Evolutionary conservation across 2,329 filamentous ascomycete species (phyloP).

Genomic region (Cercospora beticola): DNA sequence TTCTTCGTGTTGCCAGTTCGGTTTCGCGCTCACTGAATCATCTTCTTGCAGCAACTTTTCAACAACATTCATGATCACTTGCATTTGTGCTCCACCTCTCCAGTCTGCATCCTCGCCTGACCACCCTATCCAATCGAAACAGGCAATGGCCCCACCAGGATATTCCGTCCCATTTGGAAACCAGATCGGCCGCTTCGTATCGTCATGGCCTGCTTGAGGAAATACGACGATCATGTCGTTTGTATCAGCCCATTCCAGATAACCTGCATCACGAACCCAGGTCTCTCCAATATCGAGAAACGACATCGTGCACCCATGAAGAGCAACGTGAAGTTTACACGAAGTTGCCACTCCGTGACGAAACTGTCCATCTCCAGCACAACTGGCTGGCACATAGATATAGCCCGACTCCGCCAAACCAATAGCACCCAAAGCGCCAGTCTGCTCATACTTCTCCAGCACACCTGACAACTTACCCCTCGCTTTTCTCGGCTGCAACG

Average conservation of each 20-base stretch:
- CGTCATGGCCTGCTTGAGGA: conserved; percentile 16
- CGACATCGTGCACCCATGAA: conserved; percentile 19
- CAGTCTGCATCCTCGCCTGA: conserved; percentile 12
- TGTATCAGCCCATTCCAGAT: conserved; percentile 15
- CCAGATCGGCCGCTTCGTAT: conserved; percentile 8
- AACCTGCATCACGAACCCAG: conserved; percentile 11
- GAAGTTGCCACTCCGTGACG: not conserved
- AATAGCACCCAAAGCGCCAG: not conserved
- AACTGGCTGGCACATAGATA: conserved; percentile 8
- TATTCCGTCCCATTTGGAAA: conserved; percentile 1
- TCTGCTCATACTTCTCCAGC: conserved; percentile 4
- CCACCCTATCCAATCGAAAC: conserved; percentile 18
- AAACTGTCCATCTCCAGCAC: not conserved
- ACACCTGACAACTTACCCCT: not conserved
- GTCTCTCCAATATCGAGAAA: conserved; percentile 11
- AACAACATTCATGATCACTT: conserved; percentile 14
- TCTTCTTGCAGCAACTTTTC: not conserved
- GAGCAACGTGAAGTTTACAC: conserved; percentile 16
- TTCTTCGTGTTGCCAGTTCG: not conserved
- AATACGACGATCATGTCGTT: conserved; percentile 14
- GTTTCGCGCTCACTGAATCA: not conserved
- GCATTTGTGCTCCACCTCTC: conserved; percentile 16
- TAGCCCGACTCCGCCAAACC: conserved; percentile 13
- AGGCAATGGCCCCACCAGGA: conserved; percentile 5
- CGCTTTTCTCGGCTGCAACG: not conserved